Base-by-base conservation (phyloP, 225 moss, liverwort and hornwort species). In the Bryum argenteum region DNA sequence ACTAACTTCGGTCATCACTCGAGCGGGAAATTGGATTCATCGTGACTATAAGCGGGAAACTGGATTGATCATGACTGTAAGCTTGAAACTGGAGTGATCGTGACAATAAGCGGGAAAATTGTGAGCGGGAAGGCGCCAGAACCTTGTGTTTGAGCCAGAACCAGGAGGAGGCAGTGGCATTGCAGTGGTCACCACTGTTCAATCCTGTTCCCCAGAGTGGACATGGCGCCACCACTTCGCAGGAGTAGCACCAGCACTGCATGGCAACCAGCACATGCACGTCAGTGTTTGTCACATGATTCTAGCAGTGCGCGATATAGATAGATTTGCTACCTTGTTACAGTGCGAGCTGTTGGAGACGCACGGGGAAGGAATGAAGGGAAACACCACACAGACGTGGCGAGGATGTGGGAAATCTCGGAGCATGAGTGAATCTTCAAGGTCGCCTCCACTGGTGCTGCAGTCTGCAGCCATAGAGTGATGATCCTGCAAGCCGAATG, bases 191-290 rank as follows among this genome's bases (percentile, higher is more conserved):
- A 51, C 88, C 75, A 63, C 61, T 89, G 56, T 82, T 85, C 54
- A 94, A 77, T 19, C 97, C 97, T 26, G 84, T 89, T 57, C 97
- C 97, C 97, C 97, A 97, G 37, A 94, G 84, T 37, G 89, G 84
- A 71, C 97, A 97, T 6, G 97, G 97, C 54, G 97, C 92, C 64
- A 84, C 74, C 63, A 90, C 86, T 71, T 94, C 97, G 71, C 97
- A 97, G 23, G 89, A 89, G 71, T 89, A 89, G 88, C 97, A 97
- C 90, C 93, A 93, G 82, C 97, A 97, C 97, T 97, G 92, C 77
- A 24, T 66, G 45, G 6, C 73, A 76, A 55, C 19, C 56, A 48
- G 77, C 21, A 74, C 23, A 61, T 28, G 54, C 52, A 61, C 44
- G 11, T 79, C 62, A 85, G 7, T 33, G 33, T 6, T 33, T 6